A percentile compares a stretch with the other conserved stretches of the same genome.
Evolutionary conservation across 2,329 filamentous ascomycete species (phyloP).

Genomic region (Colletotrichum abscissum): DNA sequence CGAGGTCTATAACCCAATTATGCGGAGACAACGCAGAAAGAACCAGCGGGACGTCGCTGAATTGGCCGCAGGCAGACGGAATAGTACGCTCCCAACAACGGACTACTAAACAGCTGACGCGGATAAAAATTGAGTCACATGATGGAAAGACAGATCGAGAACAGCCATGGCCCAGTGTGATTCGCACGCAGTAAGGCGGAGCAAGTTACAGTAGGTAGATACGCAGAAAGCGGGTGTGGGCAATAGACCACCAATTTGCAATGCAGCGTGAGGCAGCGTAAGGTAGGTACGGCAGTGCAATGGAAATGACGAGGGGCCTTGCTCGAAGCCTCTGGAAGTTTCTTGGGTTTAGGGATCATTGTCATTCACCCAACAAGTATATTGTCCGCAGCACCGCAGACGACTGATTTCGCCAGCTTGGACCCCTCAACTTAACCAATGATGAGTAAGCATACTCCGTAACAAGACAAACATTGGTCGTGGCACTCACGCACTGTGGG

Average conservation of each 20-base stretch:
- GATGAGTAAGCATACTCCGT: slow-evolving; percentile 9
- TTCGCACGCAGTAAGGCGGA: not conserved
- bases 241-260: not conserved
- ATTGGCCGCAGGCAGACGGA: not conserved
- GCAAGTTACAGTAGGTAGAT: too few species aligned
- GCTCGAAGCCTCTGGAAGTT: slow-evolving; percentile 1
- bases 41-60: not conserved
- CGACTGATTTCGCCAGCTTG: not conserved
- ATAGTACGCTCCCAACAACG: not conserved
- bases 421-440: not conserved
- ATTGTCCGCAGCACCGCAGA: not conserved
- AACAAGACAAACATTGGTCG: not conserved
- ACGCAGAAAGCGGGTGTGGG: not conserved
- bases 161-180: not conserved
- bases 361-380: not conserved
- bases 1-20: not conserved
- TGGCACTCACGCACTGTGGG: not conserved
- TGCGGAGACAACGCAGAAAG: not conserved
- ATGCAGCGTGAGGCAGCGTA: not conserved
- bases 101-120: slow-evolving; percentile 2
- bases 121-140: not conserved
- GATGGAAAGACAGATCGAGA: not conserved
- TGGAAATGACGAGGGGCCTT: not conserved
- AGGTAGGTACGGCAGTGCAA: not conserved
- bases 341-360: not conserved